Base-by-base conservation (phyloP, 768 basidiomycete genomes). In the Pulveroboletus sp. region DNA sequence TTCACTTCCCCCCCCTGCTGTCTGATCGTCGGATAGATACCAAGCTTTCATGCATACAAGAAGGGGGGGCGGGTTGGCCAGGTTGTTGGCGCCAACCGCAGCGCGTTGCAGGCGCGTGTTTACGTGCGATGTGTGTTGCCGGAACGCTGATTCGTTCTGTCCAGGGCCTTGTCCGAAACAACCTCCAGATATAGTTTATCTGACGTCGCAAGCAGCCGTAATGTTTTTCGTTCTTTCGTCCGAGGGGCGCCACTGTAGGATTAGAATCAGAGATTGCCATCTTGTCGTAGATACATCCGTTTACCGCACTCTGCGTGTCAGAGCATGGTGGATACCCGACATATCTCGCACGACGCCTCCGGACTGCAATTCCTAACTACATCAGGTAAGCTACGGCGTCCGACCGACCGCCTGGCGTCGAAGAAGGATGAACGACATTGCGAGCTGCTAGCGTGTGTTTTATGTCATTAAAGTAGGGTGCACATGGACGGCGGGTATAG, bases 401-500 rank as follows among this genome's bases (percentile, higher is more conserved):
- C 35, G 26, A n/a, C 32, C 43, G 15, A n/a, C 32, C 43, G 15
- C 21, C n/a, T 41, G 40, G n/a, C n/a, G 9, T 28, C 17, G n/a
- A 17, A 41, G 27, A 28, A 41, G 27, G 33, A 27, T 18, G 39
- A 51, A 30, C 51, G 47, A 47, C 24, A 55, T 49, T 54, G 62
- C 52, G 54, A 60, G 55, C 60, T 64, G 55, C 48, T 57, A 54
- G 55, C 49, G 60, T 63, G 60, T 56, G 61, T 56, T 58, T 56
- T 58, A 57, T 54, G 58, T 64, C 54, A 57, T 54, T 52, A 65
- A 49, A 44, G 54, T 56, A 60, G 55, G 49, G 50, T 66, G 63
- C 56, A 57, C 52, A 64, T 61, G 52, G 39, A 51, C 52, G 49
- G 47, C 51, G 58, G 62, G 63, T 64, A 63, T 65, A 60, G 41